These are phyloP conservation scores for Juglanconis oblonga DNA, from an alignment of 2,329 filamentous ascomycete species.

Conservation along the genomic window DNA sequence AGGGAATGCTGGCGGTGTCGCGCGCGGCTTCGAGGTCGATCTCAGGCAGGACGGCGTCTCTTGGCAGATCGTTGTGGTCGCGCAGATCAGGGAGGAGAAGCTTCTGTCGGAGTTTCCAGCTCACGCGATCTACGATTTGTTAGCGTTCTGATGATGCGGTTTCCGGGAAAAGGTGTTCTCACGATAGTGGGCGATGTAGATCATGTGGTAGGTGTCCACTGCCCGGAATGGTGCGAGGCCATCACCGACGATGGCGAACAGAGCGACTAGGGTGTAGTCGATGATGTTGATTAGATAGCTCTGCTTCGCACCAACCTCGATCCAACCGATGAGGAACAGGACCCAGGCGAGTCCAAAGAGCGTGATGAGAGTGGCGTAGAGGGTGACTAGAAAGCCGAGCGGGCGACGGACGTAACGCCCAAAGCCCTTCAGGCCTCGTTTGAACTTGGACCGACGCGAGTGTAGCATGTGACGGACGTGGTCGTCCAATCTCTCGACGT, in stretches of 20 bases:
- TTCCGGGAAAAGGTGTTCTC: background rate
- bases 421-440: conserved; percentile 76
- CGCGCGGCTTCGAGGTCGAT: conserved; percentile 42
- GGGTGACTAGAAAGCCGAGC: conserved; percentile 77
- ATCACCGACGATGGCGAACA: conserved; percentile 70
- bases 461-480: conserved; percentile 86
- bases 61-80: conserved; percentile 68
- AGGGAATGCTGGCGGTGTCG: conserved; percentile 30
- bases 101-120: conserved; percentile 64
- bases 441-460: conserved; percentile 75
- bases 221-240: conserved; percentile 71
- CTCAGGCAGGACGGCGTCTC: conserved; percentile 28
- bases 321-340: conserved; percentile 87
- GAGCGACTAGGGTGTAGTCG: conserved; percentile 67
- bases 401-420: conserved; percentile 74
- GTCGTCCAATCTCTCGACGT: conserved; percentile 76
- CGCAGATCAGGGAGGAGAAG: conserved; percentile 58
- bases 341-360: conserved; percentile 86
- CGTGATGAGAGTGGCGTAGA: conserved; percentile 81
- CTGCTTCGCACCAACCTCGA: conserved; percentile 73
- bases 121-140: conserved; percentile 41
- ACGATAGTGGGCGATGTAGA: conserved; percentile 72
- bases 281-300: conserved; percentile 68
- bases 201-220: conserved; percentile 86
- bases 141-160: conserved; percentile 31